Base-by-base conservation (phyloP, 331 rosid species). In the Ulmus americana region DNA sequence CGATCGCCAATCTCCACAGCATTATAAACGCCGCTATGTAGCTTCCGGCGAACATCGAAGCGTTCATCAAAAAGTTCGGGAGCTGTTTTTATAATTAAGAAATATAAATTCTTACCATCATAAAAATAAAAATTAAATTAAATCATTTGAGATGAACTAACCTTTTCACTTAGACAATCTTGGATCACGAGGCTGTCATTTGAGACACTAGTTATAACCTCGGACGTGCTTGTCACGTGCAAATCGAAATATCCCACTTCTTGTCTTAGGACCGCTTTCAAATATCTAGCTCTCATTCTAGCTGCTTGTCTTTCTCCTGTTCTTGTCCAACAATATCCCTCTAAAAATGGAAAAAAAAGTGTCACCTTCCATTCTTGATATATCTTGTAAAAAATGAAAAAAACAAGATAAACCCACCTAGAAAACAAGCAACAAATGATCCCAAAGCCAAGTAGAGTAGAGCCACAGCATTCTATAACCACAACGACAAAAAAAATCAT, bases 301-400 rank as follows among this genome's bases (percentile, higher is more conserved):
- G 98, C 80, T 3, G 97, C 86, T 76, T 92, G 98, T 62, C 97
- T 77, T 69, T 85, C 97, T 1, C 95, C 95, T 7, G 98, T 92
- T 85, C 98, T 85, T 58, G 98, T 87, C 98, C 98, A 92, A 42
- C 95, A 89, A 74, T 83, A 92, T 4, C 98, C 98, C 86, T 89
- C 96, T 92, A 16, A 41, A 40, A 55, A n/a, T 53, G 13, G 5
- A 20, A 6, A 15, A 28, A 22, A 0, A 1, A 38, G 42, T 6
- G n/a, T 50, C 14, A 10, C 10, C 1, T 40, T 15, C 45, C n/a
- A 20, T 39, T 41, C 2, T 20, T 15, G 6, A 5, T 6, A 46
- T 9, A 18, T 4, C 45, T 52, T 10, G 67, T 4, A 5, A 11
- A 41, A 40, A 11, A 16, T 10, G 11, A 40, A 20, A 16, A 7